These are phyloP conservation scores for Medicago ruthenica DNA, from an alignment of 306 rosid species.

Conservation along the genomic window DNA sequence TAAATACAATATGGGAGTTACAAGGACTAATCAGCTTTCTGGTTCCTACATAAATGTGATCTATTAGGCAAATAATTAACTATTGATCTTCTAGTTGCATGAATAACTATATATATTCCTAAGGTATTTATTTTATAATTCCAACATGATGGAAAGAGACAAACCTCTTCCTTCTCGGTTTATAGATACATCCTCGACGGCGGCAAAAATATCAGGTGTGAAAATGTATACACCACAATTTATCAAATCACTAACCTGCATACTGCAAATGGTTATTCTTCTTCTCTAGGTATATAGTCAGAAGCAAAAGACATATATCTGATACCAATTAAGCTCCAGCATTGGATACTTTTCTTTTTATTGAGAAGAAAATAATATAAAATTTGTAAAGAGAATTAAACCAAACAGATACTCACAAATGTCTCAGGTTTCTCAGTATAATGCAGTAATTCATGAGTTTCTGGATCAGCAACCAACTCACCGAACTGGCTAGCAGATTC, in stretches of 20 bases:
- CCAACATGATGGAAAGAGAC: slow-evolving; percentile 42
- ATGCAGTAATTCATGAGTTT: slow-evolving; percentile 88
- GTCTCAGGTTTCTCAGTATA: slow-evolving; percentile 98
- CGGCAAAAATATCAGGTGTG: slow-evolving; percentile 72
- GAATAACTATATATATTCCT: too few species aligned
- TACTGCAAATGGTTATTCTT: slow-evolving; percentile 37
- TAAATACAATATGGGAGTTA: too few species aligned
- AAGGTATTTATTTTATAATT: too few species aligned
- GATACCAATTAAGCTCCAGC: slow-evolving; percentile 3
- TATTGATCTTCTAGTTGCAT: too few species aligned
- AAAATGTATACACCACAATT: slow-evolving; percentile 88
- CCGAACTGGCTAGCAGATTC: slow-evolving; percentile 91
- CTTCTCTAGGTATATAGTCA: slow-evolving; percentile 23
- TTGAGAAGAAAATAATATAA: background rate
- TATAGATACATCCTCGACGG: slow-evolving; percentile 66
- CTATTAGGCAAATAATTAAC: too few species aligned
- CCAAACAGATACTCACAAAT: slow-evolving; percentile 64
- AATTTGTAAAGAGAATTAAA: slow-evolving; percentile 3
- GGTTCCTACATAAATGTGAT: too few species aligned
- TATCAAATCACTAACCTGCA: slow-evolving; percentile 86
- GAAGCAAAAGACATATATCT: slow-evolving; percentile 20
- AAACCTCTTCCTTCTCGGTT: slow-evolving; percentile 84
- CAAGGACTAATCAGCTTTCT: too few species aligned
- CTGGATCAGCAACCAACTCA: slow-evolving; percentile 90
- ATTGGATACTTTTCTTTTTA: background rate